Evolutionary conservation across 805 yeast species (phyloP), one percentile per base, ranked within the genome.

Genomic region (Myxozyma kluyveri): DNA sequence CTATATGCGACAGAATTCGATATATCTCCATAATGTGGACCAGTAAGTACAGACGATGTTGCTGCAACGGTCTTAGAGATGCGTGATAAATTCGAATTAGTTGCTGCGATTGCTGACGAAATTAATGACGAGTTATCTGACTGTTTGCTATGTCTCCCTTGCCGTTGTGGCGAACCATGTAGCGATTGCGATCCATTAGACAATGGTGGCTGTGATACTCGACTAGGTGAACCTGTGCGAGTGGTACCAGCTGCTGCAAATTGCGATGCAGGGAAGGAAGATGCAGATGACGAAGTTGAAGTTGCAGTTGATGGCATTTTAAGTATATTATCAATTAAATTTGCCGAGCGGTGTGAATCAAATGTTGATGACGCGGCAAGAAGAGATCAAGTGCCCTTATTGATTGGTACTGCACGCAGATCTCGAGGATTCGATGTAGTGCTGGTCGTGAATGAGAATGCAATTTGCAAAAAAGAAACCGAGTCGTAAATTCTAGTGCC

Each of bases 1-100:
- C 76, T 72, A 57, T 76, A 79, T 45, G 69, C 68, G 23, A 71
- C 60, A 38, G 68, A 63, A 7, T 57, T 53, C 9, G 74, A 62
- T 49, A 74, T 57, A 29, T 75, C 70, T 2, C 73, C 72, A 47
- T 70, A 69, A 18, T 44, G 42, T 7, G 47, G 21, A 21, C 47
- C 40, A 31, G 69, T 60, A 37, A 72, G 52, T 9, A 69, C 58
- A 12, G 68, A 46, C 1, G 75, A 73, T 4, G 75, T 70, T 21
- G 71, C 61, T 3, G 69, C 67, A 26, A 71, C 72, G 2, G 70
- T 68, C 49, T 65, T 64, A 21, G 75, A 67, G 24, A 72, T 56
- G 43, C 70, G 64, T 24, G 65, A 49, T 41, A 72, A 55, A 52
- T 72, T 72, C 37, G 65, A 60, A 53, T 68, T 71, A 3, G 74